Base-by-base conservation (phyloP, 768 basidiomycete genomes). In the Dacryopinax spathularia region DNA sequence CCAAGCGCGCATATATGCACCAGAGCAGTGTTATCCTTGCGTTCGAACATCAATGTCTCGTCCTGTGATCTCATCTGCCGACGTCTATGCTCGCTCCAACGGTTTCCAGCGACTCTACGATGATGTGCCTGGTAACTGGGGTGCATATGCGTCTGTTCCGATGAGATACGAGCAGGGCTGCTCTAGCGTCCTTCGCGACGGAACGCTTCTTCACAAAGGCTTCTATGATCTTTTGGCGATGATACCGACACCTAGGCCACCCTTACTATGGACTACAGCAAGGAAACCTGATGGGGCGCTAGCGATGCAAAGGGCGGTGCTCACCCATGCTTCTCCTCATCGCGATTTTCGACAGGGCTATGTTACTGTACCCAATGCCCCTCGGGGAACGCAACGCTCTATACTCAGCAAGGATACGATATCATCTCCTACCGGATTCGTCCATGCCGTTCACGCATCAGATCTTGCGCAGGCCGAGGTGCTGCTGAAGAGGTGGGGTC, bases 371-470 rank as follows among this genome's bases (percentile, higher is more conserved):
- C 25, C 48, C 31, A 29, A 56, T 56, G 15, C 25, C 25, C 9
- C 29, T 31, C 48, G 13, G 48, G 56, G 29, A 68, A 67, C 29
- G 66, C 59, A 43, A 7, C 39, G 78, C 37, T 82, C 82, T 67
- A 78, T 83, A 68, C 83, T 92, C 70, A 88, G 82, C 76, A 92
- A 92, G 73, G 89, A 91, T 69, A 91, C 91, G 87, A 86, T 94
- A 3, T 89, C 89, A 16, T 82, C 77, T 63, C 91, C 91, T 4
- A 88, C 80, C 22, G 86, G 84, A 67, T 92, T 92, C 72, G 80
- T 89, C 90, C 91, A 95, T 77, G 80, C 91, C 66, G 85, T 92
- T 10, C 91, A 94, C 76, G 91, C 92, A 33, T 91, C 89, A 64
- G 89, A 92, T 75, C 89, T 87, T 13, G 88, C 89, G 75, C 89